Conservation (phyloP, 2,329 filamentous ascomycete species). For the Phialocephala sp. region DNA sequence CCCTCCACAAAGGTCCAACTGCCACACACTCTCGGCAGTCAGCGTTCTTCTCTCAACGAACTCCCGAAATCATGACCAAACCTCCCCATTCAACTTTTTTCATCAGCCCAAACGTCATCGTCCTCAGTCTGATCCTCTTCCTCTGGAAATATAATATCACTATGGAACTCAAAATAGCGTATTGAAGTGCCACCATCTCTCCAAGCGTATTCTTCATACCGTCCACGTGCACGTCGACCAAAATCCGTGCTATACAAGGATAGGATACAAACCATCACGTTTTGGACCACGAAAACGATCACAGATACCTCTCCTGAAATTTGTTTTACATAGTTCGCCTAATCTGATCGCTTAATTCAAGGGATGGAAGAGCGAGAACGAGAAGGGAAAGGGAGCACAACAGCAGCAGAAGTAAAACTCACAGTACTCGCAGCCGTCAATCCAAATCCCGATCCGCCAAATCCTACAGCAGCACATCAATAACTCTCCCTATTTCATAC, state of each 20-base stretch:
- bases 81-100: constrained; percentile 12
- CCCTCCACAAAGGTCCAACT: too few relatives aligned
- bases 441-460: constrained; percentile 42
- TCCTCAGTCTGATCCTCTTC: constrained; percentile 18
- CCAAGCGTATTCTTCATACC: constrained; percentile 37
- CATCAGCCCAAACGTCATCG: constrained; percentile 24
- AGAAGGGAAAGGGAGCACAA: constrained; percentile 13
- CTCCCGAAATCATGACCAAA: background rate
- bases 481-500: constrained; percentile 29
- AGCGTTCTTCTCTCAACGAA: background rate
- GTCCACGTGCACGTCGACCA: constrained; percentile 31
- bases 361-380: background rate
- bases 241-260: constrained; percentile 38
- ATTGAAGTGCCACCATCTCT: constrained; percentile 34
- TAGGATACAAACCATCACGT: constrained; percentile 39
- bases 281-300: constrained; percentile 40
- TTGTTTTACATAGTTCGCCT: background rate
- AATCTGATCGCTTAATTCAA: background rate
- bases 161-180: constrained; percentile 18
- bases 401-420: constrained; percentile 36
- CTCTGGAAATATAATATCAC: constrained; percentile 22
- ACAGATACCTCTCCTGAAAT: constrained; percentile 42
- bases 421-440: constrained; percentile 41
- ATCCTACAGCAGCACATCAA: constrained; percentile 33
- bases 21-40: too few relatives aligned